Conservation (phyloP, 1,139 yeast species). For the Taphrina wiesneri region DNA sequence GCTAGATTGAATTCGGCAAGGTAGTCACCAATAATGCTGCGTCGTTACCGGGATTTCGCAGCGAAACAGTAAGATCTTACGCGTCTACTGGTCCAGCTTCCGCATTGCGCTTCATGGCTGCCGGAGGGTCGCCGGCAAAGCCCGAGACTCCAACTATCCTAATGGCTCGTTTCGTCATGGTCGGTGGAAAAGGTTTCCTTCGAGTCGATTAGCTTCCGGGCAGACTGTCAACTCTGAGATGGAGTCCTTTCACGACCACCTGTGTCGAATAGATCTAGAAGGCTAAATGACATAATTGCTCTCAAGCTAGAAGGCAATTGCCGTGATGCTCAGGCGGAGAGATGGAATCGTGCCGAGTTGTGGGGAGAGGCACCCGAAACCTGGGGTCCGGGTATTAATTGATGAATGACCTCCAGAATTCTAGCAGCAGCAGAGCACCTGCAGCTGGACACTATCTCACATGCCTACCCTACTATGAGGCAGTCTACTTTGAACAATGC, state of each 20-base stretch:
- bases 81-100: conserved; percentile 41
- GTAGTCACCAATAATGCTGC: conserved; percentile 40
- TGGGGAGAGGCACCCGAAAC: too few relatives aligned
- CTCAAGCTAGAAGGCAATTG: neutral
- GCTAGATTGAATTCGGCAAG: conserved; percentile 42
- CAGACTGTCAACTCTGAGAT: too few relatives aligned
- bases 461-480: too few relatives aligned
- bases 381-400: too few relatives aligned
- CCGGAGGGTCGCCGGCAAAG: conserved; percentile 37
- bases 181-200: neutral
- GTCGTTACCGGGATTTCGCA: neutral
- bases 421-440: too few relatives aligned
- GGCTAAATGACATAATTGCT: too few relatives aligned
- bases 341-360: neutral
- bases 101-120: conserved; percentile 32
- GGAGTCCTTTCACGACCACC: too few relatives aligned
- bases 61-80: neutral
- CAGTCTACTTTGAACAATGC: too few relatives aligned
- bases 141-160: conserved; percentile 37
- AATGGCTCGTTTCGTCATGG: conserved; percentile 27
- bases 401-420: too few relatives aligned
- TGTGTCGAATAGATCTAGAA: too few relatives aligned
- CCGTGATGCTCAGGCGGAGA: neutral
- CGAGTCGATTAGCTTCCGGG: neutral
- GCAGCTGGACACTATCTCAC: too few relatives aligned